A percentile compares a stretch with the other conserved stretches of the same genome.
phyloP scores from a whole-genome alignment of 768 basidiomycete species.

The Strobilomyces echinocephalus region DNA sequence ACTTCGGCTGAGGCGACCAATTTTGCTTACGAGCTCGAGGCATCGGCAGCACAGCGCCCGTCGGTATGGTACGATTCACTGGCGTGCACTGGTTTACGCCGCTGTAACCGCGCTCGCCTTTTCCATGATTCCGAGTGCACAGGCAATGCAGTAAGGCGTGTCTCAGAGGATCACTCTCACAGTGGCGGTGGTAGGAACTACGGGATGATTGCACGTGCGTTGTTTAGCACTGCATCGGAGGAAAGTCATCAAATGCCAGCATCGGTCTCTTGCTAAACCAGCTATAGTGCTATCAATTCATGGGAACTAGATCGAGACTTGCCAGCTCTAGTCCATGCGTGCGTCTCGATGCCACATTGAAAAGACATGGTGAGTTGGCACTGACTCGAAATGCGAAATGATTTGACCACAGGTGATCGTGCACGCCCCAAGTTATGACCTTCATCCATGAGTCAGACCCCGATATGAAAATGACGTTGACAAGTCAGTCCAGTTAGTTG shows the following conservation, averaged over 20 bases:
- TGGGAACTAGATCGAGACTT: no score
- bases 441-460: no score
- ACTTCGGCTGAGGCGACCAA: not conserved
- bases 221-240: not conserved
- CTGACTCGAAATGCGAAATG: not conserved
- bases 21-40: not conserved
- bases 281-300: no score
- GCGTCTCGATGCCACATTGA: not conserved
- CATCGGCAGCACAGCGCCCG: no score
- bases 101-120: not conserved
- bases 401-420: no score
- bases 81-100: not conserved
- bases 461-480: no score
- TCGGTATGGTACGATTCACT: not conserved
- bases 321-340: no score
- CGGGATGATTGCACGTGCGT: not conserved
- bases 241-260: not conserved
- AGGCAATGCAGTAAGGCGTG: not conserved
- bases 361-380: not conserved
- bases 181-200: not conserved
- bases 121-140: not conserved
- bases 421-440: no score
- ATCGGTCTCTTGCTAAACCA: no score
- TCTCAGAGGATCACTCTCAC: not conserved
- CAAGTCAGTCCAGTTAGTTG: no score